These are phyloP conservation scores for Cryphonectria naterciae DNA, from an alignment of 2,329 filamentous ascomycete genomes.

Conservation along the genomic window DNA sequence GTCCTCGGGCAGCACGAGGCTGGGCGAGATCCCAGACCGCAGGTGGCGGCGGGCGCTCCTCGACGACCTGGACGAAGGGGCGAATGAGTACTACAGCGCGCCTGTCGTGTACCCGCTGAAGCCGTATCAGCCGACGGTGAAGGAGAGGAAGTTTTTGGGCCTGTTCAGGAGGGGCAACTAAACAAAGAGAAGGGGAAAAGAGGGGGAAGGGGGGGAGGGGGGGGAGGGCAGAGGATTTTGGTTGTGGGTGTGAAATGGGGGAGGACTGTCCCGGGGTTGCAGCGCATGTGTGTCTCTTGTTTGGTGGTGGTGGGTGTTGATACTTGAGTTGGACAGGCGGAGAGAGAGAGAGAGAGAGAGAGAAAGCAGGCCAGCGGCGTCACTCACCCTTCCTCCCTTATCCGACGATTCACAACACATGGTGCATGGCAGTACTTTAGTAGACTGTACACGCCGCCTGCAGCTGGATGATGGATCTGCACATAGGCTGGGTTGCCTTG, in stretches of 20 bases:
- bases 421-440: background rate
- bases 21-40: conserved; percentile 41
- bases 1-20: conserved; percentile 40
- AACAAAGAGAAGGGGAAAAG: background rate
- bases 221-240: too few relatives aligned
- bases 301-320: background rate
- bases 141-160: conserved; percentile 36
- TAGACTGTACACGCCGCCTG: background rate
- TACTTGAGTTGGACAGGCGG: background rate
- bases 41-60: conserved; percentile 32
- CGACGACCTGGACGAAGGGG: conserved; percentile 26
- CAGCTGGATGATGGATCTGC: background rate
- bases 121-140: conserved; percentile 36
- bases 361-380: background rate
- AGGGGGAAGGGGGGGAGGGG: background rate
- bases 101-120: conserved; percentile 39
- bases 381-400: background rate
- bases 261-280: background rate
- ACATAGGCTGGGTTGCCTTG: background rate
- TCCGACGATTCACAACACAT: background rate
- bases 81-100: conserved; percentile 39
- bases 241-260: background rate
- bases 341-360: background rate
- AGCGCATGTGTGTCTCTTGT: background rate
- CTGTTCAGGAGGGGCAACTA: conserved; percentile 34